Evolutionary conservation across 345 rosid genomes (phyloP).

Genomic region (Bruguiera gymnorhiza): DNA sequence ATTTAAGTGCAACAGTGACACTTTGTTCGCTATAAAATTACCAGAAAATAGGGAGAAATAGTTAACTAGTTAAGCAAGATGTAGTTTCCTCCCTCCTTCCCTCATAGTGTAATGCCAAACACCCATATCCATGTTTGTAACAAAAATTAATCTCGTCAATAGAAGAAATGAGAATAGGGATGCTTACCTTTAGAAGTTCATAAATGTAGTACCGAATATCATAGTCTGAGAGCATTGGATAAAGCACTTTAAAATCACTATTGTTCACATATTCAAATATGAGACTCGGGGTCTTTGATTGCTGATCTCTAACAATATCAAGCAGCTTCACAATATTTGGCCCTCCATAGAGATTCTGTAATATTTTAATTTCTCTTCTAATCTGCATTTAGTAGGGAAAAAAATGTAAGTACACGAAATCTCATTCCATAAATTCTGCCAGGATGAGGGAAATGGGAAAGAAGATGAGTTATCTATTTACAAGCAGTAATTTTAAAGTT

Average conservation of each 20-base stretch:
- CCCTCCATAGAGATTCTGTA: slow-evolving; percentile 97
- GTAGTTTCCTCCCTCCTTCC: too few species aligned
- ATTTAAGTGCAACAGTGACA: too few species aligned
- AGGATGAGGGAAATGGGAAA: not conserved
- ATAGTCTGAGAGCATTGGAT: slow-evolving; percentile 80
- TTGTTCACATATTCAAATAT: slow-evolving; percentile 92
- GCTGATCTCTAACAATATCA: slow-evolving; percentile 97
- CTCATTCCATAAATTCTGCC: not conserved
- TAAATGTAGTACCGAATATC: slow-evolving; percentile 85
- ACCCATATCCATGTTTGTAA: not conserved
- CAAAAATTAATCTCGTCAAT: not conserved
- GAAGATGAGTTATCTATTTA: not conserved
- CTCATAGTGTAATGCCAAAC: too few species aligned
- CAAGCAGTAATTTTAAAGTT: not conserved
- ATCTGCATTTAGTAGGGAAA: slow-evolving; percentile 47
- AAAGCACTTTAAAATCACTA: slow-evolving; percentile 90
- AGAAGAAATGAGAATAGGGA: slow-evolving; percentile 6
- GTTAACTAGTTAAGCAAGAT: too few species aligned
- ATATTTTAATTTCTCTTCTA: slow-evolving; percentile 94
- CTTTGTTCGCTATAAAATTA: too few species aligned
- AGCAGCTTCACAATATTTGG: slow-evolving; percentile 89
- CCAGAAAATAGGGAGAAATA: too few species aligned
- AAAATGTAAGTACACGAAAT: slow-evolving; percentile 1
- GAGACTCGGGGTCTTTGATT: slow-evolving; percentile 90
- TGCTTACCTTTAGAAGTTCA: slow-evolving; percentile 78